Conservation (phyloP, 108 stramenopile genomes). For the Cylindrotheca fusiformis region DNA sequence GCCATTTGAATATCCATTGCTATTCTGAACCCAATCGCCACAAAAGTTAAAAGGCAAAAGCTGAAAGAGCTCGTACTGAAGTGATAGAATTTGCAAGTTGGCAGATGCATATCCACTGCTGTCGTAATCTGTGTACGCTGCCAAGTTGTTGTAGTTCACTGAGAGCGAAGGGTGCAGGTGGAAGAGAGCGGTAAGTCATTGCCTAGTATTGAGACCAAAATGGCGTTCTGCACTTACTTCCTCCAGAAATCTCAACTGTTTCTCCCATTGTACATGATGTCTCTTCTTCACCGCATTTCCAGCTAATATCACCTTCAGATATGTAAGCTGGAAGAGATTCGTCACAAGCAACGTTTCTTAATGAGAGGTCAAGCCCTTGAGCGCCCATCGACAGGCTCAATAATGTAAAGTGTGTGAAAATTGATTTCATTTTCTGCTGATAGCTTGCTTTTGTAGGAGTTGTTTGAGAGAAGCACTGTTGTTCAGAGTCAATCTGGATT, state of each 20-base stretch:
- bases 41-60: constrained; percentile 30
- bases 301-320: constrained; percentile 7
- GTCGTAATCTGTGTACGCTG: constrained; percentile 9
- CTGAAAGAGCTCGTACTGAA: constrained; percentile 30
- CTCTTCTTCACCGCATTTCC: constrained; percentile 21
- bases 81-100: constrained; percentile 27
- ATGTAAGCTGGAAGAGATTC: constrained; percentile 17
- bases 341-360: constrained; percentile 25
- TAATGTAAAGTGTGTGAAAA: background rate
- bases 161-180: background rate
- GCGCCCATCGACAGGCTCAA: background rate
- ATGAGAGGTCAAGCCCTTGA: constrained; percentile 20
- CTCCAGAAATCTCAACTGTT: constrained; percentile 17
- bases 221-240: constrained; percentile 16
- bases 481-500: no score
- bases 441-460: no score
- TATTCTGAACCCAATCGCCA: constrained; percentile 19
- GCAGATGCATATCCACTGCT: constrained; percentile 25
- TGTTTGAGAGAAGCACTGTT: no score
- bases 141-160: constrained; percentile 27
- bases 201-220: background rate
- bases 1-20: background rate
- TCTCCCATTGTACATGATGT: constrained; percentile 26
- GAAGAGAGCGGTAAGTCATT: background rate
- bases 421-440: background rate